Conservation (phyloP, 768 basidiomycete genomes). For the Tricholoma saponaceum region DNA sequence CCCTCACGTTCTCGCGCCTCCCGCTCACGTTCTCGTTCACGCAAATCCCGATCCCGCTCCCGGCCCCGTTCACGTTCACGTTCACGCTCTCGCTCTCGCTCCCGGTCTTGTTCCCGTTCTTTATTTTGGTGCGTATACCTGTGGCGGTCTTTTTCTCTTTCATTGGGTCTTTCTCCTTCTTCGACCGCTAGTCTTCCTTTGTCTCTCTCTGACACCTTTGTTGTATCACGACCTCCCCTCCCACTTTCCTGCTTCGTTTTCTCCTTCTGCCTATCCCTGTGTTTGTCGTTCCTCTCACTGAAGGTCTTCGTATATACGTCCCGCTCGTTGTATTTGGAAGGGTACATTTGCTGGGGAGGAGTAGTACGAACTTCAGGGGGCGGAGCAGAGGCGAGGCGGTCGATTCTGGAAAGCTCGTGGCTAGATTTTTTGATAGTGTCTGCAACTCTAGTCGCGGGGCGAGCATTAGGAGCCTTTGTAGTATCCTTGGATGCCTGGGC, state of each 20-base stretch:
- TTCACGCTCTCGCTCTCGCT: conserved; percentile 13
- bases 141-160: conserved; percentile 16
- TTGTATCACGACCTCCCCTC: conserved; percentile 22
- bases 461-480: not conserved
- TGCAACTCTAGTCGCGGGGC: not conserved
- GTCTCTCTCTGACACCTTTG: conserved; percentile 17
- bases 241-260: conserved; percentile 19
- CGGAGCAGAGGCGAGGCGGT: not conserved
- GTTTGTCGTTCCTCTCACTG: conserved; percentile 12
- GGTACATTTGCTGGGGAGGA: not conserved
- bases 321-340: not conserved
- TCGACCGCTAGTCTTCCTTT: conserved; percentile 5
- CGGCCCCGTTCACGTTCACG: conserved; percentile 12
- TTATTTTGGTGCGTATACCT: conserved; percentile 8
- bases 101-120: conserved; percentile 12
- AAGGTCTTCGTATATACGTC: not conserved
- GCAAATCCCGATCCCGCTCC: conserved; percentile 14
- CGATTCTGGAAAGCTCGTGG: not conserved
- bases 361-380: not conserved
- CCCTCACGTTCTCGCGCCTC: not conserved
- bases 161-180: conserved; percentile 12
- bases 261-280: conserved; percentile 12
- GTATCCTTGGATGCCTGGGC: not conserved
- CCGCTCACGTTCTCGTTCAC: conserved; percentile 6
- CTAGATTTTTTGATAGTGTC: not conserved